Evolutionary conservation across 1,284 basidiomycete species (phyloP), one percentile per base, ranked within the genome.

Genomic region (Golubevia sp.): DNA sequence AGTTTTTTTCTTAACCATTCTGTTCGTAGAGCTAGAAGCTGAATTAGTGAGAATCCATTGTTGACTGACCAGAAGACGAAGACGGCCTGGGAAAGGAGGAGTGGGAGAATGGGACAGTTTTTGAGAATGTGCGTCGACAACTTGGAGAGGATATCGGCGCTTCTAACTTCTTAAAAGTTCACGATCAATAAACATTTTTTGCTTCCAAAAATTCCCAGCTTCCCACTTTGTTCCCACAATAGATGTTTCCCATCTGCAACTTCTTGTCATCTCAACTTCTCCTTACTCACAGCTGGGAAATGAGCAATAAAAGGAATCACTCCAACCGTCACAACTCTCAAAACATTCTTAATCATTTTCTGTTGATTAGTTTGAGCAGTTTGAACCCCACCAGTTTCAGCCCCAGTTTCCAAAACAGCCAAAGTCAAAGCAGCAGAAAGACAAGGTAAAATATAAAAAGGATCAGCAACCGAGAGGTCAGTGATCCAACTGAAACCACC

Each of bases 381-480:
- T 86, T 82, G 68, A 87, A 81, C 60, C 57, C 59, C 57, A 68
- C 88, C 88, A 70, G 90, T 85, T 82, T 92, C 90, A 67, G 87
- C 86, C 65, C 88, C 87, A 49, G 89, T 67, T 88, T 91, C 73
- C 2, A 77, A 48, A 65, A 94, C 92, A 11, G 88, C 63, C 62
- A 94, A 90, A 63, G 93, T 91, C 13, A 87, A 86, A 48, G 86
- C 85, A 62, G 89, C 87, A 68, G 87, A 89, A 26, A 87, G 85
- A 30, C 91, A 79, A 0, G 96, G 95, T 49, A 97, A 85, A 21
- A 91, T 86, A 73, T 88, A 92, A 62, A 88, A 90, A 3, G 95
- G 93, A 82, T 95, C 93, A 2, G 90, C 83, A 0, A 87, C 81
- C 0, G 93, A 93, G 64, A 99, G 84, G 83, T 97, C 91, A 0